phyloP scores from a whole-genome alignment of 2,329 filamentous ascomycete genomes.

The Rasamsonia emersonii region DNA sequence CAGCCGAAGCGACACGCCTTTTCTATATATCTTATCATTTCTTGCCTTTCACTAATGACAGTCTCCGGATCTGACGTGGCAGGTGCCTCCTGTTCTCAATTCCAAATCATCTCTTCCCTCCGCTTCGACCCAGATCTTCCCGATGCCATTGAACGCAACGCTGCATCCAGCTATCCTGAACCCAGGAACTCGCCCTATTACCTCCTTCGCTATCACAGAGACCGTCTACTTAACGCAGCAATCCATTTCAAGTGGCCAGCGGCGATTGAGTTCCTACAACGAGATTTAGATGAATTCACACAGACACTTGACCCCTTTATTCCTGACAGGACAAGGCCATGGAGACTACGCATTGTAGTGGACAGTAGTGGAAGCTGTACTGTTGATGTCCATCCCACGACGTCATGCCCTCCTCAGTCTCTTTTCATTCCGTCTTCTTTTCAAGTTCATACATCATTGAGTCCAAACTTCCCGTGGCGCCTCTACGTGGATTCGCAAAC shows the following conservation, averaged over 20 bases:
- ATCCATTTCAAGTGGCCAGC: conserved; percentile 40
- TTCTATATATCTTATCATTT: too few relatives aligned
- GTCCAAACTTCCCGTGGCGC: conserved; percentile 30
- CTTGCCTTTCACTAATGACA: too few relatives aligned
- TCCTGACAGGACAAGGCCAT: conserved; percentile 23
- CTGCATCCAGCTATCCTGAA: conserved; percentile 26
- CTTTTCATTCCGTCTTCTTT: conserved; percentile 18
- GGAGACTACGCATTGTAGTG: conserved; percentile 30
- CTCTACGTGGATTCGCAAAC: conserved; percentile 45
- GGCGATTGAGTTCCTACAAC: conserved; percentile 22
- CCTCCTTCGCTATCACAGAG: conserved; percentile 69
- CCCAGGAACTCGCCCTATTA: conserved; percentile 56
- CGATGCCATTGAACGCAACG: conserved; percentile 17
- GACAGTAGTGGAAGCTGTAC: conserved; percentile 20
- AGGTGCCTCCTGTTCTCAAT: too few relatives aligned
- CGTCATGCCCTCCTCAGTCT: conserved; percentile 15
- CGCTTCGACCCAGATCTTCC: conserved; percentile 59
- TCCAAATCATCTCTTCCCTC: conserved; percentile 61
- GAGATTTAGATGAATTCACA: conserved; percentile 21
- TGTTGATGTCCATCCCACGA: conserved; percentile 24
- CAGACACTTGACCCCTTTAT: conserved; percentile 22
- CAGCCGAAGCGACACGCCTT: too few relatives aligned
- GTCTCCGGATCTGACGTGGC: too few relatives aligned
- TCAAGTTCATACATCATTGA: conserved; percentile 3
- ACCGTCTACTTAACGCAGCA: conserved; percentile 60